Evolutionary conservation across 306 rosid genomes (phyloP).

Genomic region (Vigna mungo): DNA sequence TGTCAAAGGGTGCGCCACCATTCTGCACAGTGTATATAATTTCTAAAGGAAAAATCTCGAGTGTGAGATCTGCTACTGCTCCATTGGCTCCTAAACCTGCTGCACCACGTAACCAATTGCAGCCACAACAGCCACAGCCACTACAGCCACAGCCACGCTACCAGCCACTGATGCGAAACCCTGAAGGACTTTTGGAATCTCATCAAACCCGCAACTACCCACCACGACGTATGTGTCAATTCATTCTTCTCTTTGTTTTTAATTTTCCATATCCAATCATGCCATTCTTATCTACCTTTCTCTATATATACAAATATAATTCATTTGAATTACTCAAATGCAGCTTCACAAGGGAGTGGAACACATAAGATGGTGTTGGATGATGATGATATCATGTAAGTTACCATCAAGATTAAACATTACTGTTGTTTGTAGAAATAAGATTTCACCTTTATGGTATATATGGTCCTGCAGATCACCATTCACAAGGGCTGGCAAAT

Average conservation of each 20-base stretch:
- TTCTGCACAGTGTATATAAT: constrained; percentile 77
- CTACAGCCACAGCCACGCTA: background rate
- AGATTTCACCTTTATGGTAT: too few relatives aligned
- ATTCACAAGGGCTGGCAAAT: constrained; percentile 51
- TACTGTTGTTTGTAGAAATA: too few relatives aligned
- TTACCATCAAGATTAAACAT: too few relatives aligned
- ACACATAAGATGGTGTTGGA: background rate
- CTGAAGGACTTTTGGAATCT: constrained; percentile 32
- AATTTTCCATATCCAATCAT: too few relatives aligned
- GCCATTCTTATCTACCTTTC: too few relatives aligned
- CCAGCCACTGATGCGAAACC: background rate
- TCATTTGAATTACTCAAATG: background rate
- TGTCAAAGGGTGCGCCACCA: constrained; percentile 66
- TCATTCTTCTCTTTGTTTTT: background rate
- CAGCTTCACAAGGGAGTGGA: background rate
- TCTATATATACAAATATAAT: too few relatives aligned
- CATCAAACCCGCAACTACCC: constrained; percentile 12
- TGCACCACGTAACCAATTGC: background rate
- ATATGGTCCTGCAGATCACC: constrained; percentile 63
- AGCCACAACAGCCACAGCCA: background rate
- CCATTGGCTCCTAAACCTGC: constrained; percentile 39
- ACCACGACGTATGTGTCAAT: constrained; percentile 50
- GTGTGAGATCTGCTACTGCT: constrained; percentile 56
- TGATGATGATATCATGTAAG: background rate
- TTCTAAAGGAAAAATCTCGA: constrained; percentile 68